phyloP scores from a whole-genome alignment of 768 basidiomycete genomes.

The Mycena rosella region DNA sequence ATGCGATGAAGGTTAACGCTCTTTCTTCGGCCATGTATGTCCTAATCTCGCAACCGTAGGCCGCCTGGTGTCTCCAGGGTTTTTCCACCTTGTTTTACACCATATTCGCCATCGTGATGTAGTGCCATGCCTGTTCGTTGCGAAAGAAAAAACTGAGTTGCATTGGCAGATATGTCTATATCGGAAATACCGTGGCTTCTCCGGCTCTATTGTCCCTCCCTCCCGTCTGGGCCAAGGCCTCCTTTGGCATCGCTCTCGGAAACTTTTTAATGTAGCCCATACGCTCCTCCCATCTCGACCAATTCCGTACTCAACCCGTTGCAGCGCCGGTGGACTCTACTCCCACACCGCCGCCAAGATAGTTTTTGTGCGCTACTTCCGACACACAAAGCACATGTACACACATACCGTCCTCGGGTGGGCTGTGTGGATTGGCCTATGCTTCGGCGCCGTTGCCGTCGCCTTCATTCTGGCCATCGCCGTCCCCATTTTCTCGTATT shows the following conservation, averaged over 20 bases:
- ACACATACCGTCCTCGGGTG: slow-evolving; percentile 65
- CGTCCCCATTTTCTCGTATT: slow-evolving; percentile 68
- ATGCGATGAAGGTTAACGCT: slow-evolving; percentile 66
- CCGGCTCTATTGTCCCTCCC: slow-evolving; percentile 63
- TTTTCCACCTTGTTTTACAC: slow-evolving; percentile 65
- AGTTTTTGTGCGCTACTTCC: slow-evolving; percentile 64
- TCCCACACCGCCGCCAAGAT: slow-evolving; percentile 67
- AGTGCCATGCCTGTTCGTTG: background rate
- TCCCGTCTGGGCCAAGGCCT: slow-evolving; percentile 62
- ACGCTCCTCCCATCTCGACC: slow-evolving; percentile 25
- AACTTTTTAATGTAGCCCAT: slow-evolving; percentile 62
- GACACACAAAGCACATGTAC: slow-evolving; percentile 61
- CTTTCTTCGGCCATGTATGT: background rate
- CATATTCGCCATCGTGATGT: slow-evolving; percentile 58
- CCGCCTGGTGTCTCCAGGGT: slow-evolving; percentile 67
- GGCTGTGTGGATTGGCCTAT: slow-evolving; percentile 60
- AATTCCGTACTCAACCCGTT: background rate
- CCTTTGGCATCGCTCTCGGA: slow-evolving; percentile 61
- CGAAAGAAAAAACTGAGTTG: background rate
- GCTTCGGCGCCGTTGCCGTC: slow-evolving; percentile 53
- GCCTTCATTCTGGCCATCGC: slow-evolving; percentile 63
- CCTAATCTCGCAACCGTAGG: slow-evolving; percentile 41
- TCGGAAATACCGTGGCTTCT: slow-evolving; percentile 61
- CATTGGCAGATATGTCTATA: slow-evolving; percentile 55
- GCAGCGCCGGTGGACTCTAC: slow-evolving; percentile 60